Conservation (phyloP, 2,329 filamentous ascomycete species). For the Basipetospora chlamydospora region DNA sequence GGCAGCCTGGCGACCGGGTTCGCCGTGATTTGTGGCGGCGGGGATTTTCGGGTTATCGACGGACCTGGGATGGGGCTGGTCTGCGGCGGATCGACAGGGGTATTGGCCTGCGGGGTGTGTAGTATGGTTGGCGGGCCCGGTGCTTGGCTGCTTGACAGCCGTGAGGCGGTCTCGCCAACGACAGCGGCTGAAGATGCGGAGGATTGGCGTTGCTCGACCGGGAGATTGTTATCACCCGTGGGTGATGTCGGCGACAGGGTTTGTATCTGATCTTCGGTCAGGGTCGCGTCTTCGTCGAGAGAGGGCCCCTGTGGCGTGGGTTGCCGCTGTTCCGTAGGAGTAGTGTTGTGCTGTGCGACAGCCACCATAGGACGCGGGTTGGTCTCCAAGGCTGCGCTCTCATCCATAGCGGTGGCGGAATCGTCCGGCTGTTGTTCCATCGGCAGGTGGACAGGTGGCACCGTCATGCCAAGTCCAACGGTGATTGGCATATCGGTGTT, state of each 20-base stretch:
- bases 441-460: no score
- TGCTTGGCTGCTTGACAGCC: not conserved
- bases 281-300: not conserved
- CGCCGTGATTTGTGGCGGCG: not conserved
- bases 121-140: not conserved
- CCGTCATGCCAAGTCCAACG: no score
- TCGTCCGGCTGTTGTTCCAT: no score
- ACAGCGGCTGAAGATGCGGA: no score
- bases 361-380: no score
- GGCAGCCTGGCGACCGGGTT: slow-evolving; percentile 27
- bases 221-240: no score
- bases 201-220: no score
- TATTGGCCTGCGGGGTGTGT: not conserved
- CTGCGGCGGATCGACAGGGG: not conserved
- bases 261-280: no score
- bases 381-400: not conserved
- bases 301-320: not conserved
- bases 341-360: no score
- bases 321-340: not conserved
- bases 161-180: no score
- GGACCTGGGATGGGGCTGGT: not conserved
- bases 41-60: not conserved
- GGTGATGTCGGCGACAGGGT: no score
- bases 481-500: not conserved
- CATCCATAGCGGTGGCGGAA: not conserved